phyloP scores from a whole-genome alignment of 2,329 filamentous ascomycete genomes.

The Dendrostoma leiphaemia region DNA sequence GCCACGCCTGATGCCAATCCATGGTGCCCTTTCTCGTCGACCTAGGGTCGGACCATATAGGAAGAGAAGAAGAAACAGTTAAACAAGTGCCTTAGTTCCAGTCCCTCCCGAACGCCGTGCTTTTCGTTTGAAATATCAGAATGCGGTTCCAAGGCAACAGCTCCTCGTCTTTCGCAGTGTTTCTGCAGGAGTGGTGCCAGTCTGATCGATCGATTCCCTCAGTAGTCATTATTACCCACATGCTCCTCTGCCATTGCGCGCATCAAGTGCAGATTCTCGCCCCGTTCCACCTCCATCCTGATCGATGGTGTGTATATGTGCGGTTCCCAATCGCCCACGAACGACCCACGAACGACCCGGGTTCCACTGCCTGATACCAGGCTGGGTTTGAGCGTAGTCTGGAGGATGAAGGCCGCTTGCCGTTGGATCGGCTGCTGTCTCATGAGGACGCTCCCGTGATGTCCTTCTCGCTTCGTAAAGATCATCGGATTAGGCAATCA shows the following conservation, averaged over 20 bases:
- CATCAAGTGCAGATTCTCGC: neutral
- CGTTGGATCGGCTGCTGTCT: neutral
- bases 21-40: neutral
- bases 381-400: too few relatives aligned
- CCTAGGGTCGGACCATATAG: neutral
- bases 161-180: neutral
- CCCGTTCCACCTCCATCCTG: neutral
- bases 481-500: neutral
- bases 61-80: too few relatives aligned
- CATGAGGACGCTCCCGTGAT: neutral
- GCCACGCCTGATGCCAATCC: neutral
- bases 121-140: constrained; percentile 13
- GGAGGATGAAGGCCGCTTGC: neutral
- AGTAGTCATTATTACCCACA: constrained; percentile 11
- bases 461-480: neutral
- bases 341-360: too few relatives aligned
- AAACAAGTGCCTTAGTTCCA: too few relatives aligned
- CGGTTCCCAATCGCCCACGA: too few relatives aligned
- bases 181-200: neutral
- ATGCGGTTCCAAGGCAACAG: constrained; percentile 8
- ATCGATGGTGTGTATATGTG: neutral
- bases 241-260: neutral
- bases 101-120: constrained; percentile 17
- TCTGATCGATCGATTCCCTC: neutral
- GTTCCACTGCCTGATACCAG: too few relatives aligned